Base-by-base conservation (phyloP, 495 filamentous ascomycete genomes). In the Penicillium psychrofluorescens region DNA sequence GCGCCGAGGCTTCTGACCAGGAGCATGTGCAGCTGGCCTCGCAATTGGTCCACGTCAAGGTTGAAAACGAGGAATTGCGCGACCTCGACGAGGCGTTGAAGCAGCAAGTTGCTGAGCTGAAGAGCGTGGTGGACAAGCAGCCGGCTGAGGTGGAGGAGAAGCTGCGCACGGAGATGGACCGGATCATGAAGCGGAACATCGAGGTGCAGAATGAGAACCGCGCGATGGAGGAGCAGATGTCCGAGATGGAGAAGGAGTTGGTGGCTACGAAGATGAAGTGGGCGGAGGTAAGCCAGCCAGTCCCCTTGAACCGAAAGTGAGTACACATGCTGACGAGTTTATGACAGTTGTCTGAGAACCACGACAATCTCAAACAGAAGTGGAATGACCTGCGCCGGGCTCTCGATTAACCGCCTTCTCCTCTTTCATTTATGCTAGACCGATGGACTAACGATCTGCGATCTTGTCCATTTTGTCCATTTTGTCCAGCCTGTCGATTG, bases 171-270 rank as follows among this genome's bases (percentile, higher is more conserved):
- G 91, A 99, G 65, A 91, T 95, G 75, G 90, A 95, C 29, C 79
- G 85, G 11, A 80, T 96, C 54, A 90, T 97, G 82, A 80, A 88
- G 61, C 80, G 90, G 43, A 97, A 97, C 57, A 75, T 84, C 27
- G 90, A 94, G 55, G 91, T 97, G 12, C 91, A 96, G 56, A 90
- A 95, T 40, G 90, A 95, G 71, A 97, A 96, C 53, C 77, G 85
- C 41, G 74, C 70, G 30, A 70, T 99, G 54, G 89, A 95, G 61
- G 95, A 95, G 64, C 83, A 88, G 56, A 80, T 94, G 77, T 78
- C 78, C 29, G 92, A 96, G 44, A 92, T 99, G 77, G 92, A 97
- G 73, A 90, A 91, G 65, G 81, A 84, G 55, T 67, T 99, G 37
- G 94, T 99, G 45, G 78, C 84, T 53, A 90, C 89, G 1, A 99